phyloP scores from a whole-genome alignment of 2,329 filamentous ascomycete genomes.

The Boeremia exigua region DNA sequence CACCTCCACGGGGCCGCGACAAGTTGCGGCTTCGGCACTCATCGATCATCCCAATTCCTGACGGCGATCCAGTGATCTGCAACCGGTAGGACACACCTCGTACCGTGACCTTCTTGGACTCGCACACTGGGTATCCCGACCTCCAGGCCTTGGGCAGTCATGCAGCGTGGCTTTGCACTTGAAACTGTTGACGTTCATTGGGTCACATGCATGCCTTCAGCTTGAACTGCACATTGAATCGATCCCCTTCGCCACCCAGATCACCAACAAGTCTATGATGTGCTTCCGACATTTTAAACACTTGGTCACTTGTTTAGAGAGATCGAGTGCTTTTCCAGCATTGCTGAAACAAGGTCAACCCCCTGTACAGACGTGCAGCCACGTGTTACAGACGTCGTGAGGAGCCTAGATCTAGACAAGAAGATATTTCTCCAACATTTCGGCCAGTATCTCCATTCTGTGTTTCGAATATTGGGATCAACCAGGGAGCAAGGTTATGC shows the following conservation, averaged over 20 bases:
- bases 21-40: background rate
- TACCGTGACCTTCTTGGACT: background rate
- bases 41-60: background rate
- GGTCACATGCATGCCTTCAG: background rate
- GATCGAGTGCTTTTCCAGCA: background rate
- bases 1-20: background rate
- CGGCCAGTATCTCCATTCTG: background rate
- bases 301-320: background rate
- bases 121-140: background rate
- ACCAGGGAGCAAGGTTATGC: constrained; percentile 2
- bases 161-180: background rate
- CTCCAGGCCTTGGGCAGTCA: background rate
- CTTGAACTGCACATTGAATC: background rate
- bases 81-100: background rate
- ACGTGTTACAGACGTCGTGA: constrained; percentile 3
- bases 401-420: background rate
- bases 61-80: constrained; percentile 1
- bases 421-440: background rate
- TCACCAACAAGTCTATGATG: background rate
- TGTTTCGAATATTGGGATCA: constrained; percentile 6
- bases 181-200: background rate
- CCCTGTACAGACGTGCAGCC: background rate
- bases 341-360: background rate
- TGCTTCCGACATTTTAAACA: background rate
- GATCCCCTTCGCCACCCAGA: background rate